These are phyloP conservation scores for Hibiscus syriacus DNA, from an alignment of 345 rosid genomes.

Conservation along the genomic window DNA sequence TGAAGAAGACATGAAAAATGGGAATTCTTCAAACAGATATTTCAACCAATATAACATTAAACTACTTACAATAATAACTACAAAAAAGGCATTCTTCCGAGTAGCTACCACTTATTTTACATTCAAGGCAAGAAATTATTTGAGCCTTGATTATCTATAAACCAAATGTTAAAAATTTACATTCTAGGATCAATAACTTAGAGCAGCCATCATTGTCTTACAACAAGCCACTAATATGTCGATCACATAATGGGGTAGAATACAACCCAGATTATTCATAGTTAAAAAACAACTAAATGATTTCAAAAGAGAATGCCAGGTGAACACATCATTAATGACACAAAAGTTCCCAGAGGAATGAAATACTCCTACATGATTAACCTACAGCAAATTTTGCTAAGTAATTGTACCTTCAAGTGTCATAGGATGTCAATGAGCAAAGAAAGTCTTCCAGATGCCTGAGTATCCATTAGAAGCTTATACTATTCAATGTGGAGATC, in stretches of 20 bases:
- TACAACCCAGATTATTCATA: background rate
- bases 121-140: no score
- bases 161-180: background rate
- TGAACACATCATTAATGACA: no score
- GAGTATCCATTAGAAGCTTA: conserved; percentile 67
- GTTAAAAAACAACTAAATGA: background rate
- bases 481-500: conserved; percentile 72
- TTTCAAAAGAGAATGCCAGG: background rate
- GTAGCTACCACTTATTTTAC: background rate
- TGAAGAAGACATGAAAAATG: background rate
- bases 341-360: background rate
- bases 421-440: conserved; percentile 66
- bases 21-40: background rate
- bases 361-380: background rate
- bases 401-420: conserved; percentile 66
- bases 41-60: background rate
- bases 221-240: background rate
- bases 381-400: conserved; percentile 5
- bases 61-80: background rate
- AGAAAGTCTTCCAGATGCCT: conserved; percentile 80
- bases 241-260: background rate
- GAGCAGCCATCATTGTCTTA: background rate
- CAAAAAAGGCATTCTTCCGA: background rate
- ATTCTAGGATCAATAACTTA: background rate
- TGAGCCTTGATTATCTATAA: no score